A percentile compares a stretch with the other conserved stretches of the same genome.
Conservation (phyloP, 441 rosid species). For the Kokia cookei region DNA sequence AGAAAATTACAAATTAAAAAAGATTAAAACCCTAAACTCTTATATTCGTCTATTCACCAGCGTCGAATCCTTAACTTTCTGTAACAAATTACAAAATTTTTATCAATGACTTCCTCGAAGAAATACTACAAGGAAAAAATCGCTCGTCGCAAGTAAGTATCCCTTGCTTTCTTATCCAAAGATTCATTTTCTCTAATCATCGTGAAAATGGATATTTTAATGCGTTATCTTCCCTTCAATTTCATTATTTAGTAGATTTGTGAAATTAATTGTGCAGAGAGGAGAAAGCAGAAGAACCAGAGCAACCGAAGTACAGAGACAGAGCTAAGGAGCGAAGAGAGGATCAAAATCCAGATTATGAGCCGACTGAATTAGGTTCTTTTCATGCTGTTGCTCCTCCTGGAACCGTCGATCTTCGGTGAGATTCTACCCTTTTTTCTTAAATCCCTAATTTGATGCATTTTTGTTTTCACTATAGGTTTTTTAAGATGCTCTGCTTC, state of each 20-base stretch:
- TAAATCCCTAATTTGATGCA: neutral
- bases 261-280: constrained; percentile 40
- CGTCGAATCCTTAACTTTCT: neutral
- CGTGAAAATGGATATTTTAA: neutral
- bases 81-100: neutral
- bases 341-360: constrained; percentile 96
- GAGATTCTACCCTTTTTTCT: neutral
- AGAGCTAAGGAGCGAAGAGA: constrained; percentile 97
- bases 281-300: constrained; percentile 83
- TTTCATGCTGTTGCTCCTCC: constrained; percentile 99
- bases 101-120: constrained; percentile 61
- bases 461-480: neutral
- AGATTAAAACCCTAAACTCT: neutral
- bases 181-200: neutral
- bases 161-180: neutral
- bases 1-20: neutral
- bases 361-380: constrained; percentile 71
- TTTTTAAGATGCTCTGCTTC: neutral
- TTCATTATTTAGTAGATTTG: neutral
- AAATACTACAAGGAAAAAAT: constrained; percentile 75
- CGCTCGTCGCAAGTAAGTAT: constrained; percentile 76
- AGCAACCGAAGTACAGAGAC: constrained; percentile 72
- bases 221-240: too few relatives aligned
- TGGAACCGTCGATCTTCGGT: constrained; percentile 65
- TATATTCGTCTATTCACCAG: neutral